Evolutionary conservation across 139 green algal genomes (phyloP).

Genomic region (Micractinium conductrix): DNA sequence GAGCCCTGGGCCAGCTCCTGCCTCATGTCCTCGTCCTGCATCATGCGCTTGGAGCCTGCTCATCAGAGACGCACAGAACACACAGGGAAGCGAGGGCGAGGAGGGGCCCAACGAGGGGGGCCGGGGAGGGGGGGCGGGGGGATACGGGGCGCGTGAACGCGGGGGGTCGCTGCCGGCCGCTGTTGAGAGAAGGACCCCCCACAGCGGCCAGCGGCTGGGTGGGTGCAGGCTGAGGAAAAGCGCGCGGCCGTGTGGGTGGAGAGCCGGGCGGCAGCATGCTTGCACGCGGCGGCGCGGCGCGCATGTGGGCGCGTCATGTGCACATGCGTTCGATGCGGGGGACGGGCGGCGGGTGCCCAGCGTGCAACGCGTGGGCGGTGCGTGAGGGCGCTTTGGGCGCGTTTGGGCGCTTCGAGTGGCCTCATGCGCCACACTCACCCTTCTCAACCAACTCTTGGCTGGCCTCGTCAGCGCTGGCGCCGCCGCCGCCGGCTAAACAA

Average conservation of each 20-base stretch:
- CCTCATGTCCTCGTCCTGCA: conserved; percentile 28
- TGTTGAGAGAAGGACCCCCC: too few species aligned
- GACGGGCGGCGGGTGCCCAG: too few species aligned
- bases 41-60: conserved; percentile 32
- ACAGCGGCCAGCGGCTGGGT: too few species aligned
- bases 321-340: too few species aligned
- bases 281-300: neutral
- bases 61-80: neutral
- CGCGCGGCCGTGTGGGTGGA: neutral
- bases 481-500: too few species aligned
- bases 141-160: neutral
- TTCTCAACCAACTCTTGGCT: conserved; percentile 15
- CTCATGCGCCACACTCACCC: conserved; percentile 27
- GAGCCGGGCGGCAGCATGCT: neutral
- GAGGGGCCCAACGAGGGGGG: too few species aligned
- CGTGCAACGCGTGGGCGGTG: too few species aligned
- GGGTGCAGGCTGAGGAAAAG: too few species aligned
- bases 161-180: too few species aligned
- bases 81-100: neutral
- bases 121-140: neutral
- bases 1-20: conserved; percentile 20
- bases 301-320: too few species aligned
- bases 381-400: too few species aligned
- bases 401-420: too few species aligned
- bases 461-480: neutral